Base-by-base conservation (phyloP, 768 basidiomycete genomes). In the Boletellus ananas region DNA sequence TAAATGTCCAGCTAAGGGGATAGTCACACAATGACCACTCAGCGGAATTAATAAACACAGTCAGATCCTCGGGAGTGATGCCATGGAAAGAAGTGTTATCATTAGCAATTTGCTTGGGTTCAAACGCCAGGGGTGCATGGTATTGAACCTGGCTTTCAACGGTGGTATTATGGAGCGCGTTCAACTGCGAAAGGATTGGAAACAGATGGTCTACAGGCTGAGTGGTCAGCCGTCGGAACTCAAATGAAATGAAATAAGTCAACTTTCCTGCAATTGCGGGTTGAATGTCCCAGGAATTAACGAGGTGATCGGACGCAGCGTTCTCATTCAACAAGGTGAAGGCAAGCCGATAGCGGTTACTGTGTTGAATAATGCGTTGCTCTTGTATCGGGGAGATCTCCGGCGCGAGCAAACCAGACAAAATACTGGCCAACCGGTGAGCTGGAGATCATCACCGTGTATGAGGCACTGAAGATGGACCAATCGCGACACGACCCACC, bases 261-360 rank as follows among this genome's bases (percentile, higher is more conserved):
- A 14, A 76, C 86, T 58, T 54, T 93, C 93, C 73, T 25, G 70
- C 57, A 11, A 96, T 71, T 9, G 83, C 83, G 17, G 67, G 56
- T 42, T 80, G 68, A 13, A 95, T 74, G 38, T 94, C 83, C 95
- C 95, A 97, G 6, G 77, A 72, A 27, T 74, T 52, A 16, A 84
- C 75, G 21, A 75, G 72, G 18, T 72, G 74, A 6, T 87, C 87
- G 12, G 77, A 75, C 2, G 86, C 72, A 4, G 87, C 80, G 63
- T 98, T 89, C 70, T 98, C 92, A 62, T 97, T 95, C 45, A 99
- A 70, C 7, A 99, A 73, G 13, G 88, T 90, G 71, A 98, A 96
- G n/a, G 91, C 83, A 13, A 98, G 78, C 37, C 92, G 85, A 66
- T 90, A 90, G 39, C 81, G 81, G 5, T 83, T 78, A 12, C 94